Evolutionary conservation across 768 basidiomycete species (phyloP), one percentile per base, ranked within the genome.

Genomic region (Tricholoma terreum): DNA sequence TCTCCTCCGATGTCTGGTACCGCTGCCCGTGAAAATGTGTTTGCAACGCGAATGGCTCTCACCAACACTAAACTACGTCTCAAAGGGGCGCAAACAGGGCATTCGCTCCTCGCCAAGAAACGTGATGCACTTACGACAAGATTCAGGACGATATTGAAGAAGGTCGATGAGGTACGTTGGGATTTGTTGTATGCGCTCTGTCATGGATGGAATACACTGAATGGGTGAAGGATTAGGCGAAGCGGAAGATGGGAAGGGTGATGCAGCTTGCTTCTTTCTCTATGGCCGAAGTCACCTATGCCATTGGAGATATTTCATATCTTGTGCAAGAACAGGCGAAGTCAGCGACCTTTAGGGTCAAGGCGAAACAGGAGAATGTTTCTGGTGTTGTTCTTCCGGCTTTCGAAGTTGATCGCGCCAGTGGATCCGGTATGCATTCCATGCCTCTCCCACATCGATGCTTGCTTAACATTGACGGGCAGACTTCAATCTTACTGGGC

Each of bases 191-290:
- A n/a, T 27, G 24, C 19, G 4, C 9, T 11, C 24, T 3, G 19
- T 31, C 17, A 33, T 31, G 6, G 10, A 40, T 49, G 8, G 46
- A 46, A 15, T 61, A 38, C 63, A 54, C 57, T 69, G 46, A 71
- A 63, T 57, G 61, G 54, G 62, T 58, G 52, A 70, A 63, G 55
- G 5, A 59, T 59, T 61, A 98, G 95, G 96, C 97, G 9, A 99
- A 99, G 73, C 85, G 94, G 58, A 95, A 98, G 77, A 99, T 98
- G 97, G 97, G 97, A 30, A 83, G 92, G 58, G 95, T 98, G 22
- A 97, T 99, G 87, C 97, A 99, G 72, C 81, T 98, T 51, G 97
- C 97, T 22, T 98, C 97, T 40, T 97, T 99, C 80, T 97, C 95
- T 42, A 89, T 98, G 77, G 97, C 97, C 0, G 96, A 98, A 73